Base-by-base conservation (phyloP, 1,284 basidiomycete genomes). In the Sanghuangporus sanghuang region DNA sequence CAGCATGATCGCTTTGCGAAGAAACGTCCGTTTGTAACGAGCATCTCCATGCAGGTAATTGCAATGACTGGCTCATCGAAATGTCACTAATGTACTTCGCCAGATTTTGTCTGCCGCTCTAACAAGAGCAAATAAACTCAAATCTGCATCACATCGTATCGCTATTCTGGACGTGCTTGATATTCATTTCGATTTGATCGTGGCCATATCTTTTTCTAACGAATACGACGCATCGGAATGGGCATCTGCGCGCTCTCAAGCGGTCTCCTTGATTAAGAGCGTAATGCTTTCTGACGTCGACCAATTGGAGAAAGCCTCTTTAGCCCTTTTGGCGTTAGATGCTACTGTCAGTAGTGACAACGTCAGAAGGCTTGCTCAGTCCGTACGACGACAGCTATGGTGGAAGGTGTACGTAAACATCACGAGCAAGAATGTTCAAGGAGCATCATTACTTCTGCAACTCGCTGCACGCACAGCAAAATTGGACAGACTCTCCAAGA, bases 1-100 rank as follows among this genome's bases (percentile, higher is more conserved):
- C 92, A 93, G 71, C 90, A 93, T 69, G 85, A 86, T 66, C 80
- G 87, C 8, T 88, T 90, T 67, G 72, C 77, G 49, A 77, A 78
- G 32, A 75, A 83, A 32, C 81, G 86, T 8, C 85, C 90, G 0
- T 75, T 76, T 32, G 80, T 85, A 11, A 85, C 93, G 74, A 71
- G 77, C 36, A 78, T 81, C 46, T 86, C 87, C 6, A 77, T 84
- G 46, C 78, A 80, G 69, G 93, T 93, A 70, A 73, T 87, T 75
- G 23, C 58, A n/a, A 59, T 38, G 14, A 57, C 52, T 52, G 18
- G 23, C 48, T 42, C 48, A 57, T 55, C 6, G 2, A 6, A 40
- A 53, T 5, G 16, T 32, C 12, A 53, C 16, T 38, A 42, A 14
- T 44, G 3, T 53, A 32, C 27, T 12, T 21, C 21, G 58, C 60